phyloP scores from a whole-genome alignment of 371 early-diverging fungal species.

The Mucor sp. region DNA sequence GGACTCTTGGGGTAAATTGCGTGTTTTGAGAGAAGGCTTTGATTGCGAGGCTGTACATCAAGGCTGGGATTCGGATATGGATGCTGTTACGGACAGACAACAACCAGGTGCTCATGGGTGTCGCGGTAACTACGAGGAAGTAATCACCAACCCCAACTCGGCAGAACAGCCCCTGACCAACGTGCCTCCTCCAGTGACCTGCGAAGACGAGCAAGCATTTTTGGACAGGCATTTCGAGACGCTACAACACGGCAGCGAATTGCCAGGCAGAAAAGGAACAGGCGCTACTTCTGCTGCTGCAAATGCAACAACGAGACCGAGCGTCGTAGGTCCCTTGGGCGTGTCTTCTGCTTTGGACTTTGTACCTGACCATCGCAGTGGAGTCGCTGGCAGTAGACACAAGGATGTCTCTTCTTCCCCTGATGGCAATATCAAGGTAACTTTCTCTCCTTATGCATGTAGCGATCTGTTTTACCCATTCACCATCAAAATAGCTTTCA shows the following conservation, averaged over 20 bases:
- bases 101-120: conserved; percentile 36
- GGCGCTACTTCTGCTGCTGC: conserved; percentile 18
- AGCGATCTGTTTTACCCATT: neutral
- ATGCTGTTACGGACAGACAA: conserved; percentile 32
- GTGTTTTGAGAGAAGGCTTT: conserved; percentile 74
- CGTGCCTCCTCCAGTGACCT: conserved; percentile 48
- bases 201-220: conserved; percentile 87
- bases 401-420: neutral
- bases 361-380: conserved; percentile 2
- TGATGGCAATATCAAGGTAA: conserved; percentile 12
- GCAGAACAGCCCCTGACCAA: conserved; percentile 44
- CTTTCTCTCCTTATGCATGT: neutral
- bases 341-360: conserved; percentile 19
- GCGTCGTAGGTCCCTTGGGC: conserved; percentile 38
- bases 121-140: conserved; percentile 45
- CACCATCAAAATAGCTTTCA: neutral
- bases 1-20: conserved; percentile 90
- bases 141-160: conserved; percentile 37
- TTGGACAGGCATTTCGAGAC: conserved; percentile 75
- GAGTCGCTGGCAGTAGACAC: neutral
- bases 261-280: conserved; percentile 30
- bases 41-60: conserved; percentile 60
- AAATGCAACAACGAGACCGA: conserved; percentile 23
- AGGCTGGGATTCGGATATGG: conserved; percentile 61
- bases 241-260: conserved; percentile 51